Evolutionary conservation across 139 green algal genomes (phyloP).

Genomic region (Diplosphaera chodatii): DNA sequence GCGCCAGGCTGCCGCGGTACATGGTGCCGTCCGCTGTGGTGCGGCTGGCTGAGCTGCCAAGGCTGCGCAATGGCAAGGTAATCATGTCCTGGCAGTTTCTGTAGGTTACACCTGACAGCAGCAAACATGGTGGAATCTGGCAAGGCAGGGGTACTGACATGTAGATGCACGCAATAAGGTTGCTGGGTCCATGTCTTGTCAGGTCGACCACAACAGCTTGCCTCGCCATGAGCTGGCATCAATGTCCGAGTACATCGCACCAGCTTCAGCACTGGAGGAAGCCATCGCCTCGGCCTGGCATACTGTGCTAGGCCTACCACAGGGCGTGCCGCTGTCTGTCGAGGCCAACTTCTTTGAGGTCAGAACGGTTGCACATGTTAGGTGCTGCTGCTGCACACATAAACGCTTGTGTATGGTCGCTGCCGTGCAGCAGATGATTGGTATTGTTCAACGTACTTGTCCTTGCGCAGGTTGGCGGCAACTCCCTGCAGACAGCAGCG

Average conservation of each 20-base stretch:
- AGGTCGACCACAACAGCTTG: conserved; percentile 14
- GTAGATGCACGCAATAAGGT: too few species aligned
- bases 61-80: conserved; percentile 23
- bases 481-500: neutral
- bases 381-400: neutral
- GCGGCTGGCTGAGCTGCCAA: conserved; percentile 7
- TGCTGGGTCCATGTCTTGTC: too few species aligned
- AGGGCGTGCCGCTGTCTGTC: conserved; percentile 2
- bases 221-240: conserved; percentile 19
- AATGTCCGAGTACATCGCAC: neutral
- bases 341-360: conserved; percentile 23
- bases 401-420: too few species aligned
- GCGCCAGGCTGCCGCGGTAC: conserved; percentile 15
- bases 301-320: neutral
- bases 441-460: too few species aligned
- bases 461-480: neutral
- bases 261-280: neutral
- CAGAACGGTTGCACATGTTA: conserved; percentile 14
- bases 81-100: too few species aligned
- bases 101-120: too few species aligned
- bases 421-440: too few species aligned
- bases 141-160: too few species aligned
- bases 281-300: conserved; percentile 3
- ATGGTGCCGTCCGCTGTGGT: conserved; percentile 16
- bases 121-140: too few species aligned